These are phyloP conservation scores for Venturia asperata DNA, from an alignment of 2,329 filamentous ascomycete genomes.

Conservation along the genomic window DNA sequence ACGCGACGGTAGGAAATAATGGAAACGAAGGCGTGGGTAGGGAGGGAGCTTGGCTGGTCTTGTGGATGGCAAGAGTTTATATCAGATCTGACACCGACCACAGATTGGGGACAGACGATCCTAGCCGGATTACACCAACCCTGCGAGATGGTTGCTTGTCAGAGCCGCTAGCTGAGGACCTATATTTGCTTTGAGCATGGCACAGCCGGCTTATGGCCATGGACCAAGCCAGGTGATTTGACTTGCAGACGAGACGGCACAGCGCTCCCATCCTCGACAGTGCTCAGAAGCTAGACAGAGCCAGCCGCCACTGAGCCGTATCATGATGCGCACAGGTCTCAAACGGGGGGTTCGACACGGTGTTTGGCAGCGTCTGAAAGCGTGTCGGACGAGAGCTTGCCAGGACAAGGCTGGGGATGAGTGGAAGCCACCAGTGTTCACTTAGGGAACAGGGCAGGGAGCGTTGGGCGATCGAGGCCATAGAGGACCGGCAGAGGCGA, in stretches of 20 bases:
- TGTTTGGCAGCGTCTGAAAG: conserved; percentile 11
- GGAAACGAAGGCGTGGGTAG: conserved; percentile 14
- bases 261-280: background rate
- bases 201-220: conserved; percentile 14
- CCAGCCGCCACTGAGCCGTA: conserved; percentile 15
- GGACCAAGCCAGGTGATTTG: conserved; percentile 12
- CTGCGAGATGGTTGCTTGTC: conserved; percentile 14
- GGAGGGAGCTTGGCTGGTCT: conserved; percentile 11
- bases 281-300: conserved; percentile 10
- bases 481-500: background rate
- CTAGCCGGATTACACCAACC: conserved; percentile 13
- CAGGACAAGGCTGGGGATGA: conserved; percentile 1
- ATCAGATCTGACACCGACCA: conserved; percentile 10
- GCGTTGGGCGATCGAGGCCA: background rate
- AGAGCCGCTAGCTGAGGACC: conserved; percentile 12
- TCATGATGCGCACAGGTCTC: conserved; percentile 16
- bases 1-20: background rate
- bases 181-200: conserved; percentile 19
- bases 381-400: background rate
- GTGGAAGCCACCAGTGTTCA: background rate
- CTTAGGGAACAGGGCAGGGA: background rate
- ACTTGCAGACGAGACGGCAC: conserved; percentile 17
- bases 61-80: conserved; percentile 17
- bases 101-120: conserved; percentile 11
- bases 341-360: background rate